These are phyloP conservation scores for Chrysophaeum taylorii DNA, from an alignment of 352 stramenopile species.

Conservation along the genomic window DNA sequence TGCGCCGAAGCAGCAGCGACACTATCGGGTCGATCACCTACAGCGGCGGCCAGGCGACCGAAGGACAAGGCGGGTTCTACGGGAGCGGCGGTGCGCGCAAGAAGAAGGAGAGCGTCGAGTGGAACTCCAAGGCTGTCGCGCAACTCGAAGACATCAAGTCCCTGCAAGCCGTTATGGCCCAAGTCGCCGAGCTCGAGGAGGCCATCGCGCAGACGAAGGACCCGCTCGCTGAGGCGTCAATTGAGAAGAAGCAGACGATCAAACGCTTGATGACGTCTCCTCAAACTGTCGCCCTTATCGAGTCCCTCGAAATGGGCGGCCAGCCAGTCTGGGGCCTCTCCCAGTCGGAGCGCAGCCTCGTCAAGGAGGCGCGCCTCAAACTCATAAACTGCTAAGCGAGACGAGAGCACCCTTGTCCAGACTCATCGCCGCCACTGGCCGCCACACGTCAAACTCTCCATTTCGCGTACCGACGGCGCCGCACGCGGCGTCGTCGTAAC, in stretches of 20 bases:
- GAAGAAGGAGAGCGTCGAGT: not conserved
- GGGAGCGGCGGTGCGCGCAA: slow-evolving; percentile 40
- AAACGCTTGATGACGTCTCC: not conserved
- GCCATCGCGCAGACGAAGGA: not conserved
- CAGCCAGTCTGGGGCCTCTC: slow-evolving; percentile 1
- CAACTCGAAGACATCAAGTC: not conserved
- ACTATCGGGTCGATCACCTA: slow-evolving; percentile 71
- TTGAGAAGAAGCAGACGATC: not conserved
- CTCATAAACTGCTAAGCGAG: not conserved
- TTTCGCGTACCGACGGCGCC: too few relatives aligned
- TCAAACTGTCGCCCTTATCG: too few relatives aligned
- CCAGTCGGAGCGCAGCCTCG: not conserved
- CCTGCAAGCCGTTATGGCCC: not conserved
- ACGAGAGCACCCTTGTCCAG: too few relatives aligned
- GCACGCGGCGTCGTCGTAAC: too few relatives aligned
- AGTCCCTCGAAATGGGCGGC: not conserved
- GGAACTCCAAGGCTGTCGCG: slow-evolving; percentile 9
- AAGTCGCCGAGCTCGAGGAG: not conserved
- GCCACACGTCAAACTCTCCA: too few relatives aligned
- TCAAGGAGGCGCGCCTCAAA: not conserved
- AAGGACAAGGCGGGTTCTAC: slow-evolving; percentile 77
- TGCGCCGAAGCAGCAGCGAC: too few relatives aligned
- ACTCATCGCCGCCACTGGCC: too few relatives aligned
- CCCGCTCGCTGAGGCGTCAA: not conserved
- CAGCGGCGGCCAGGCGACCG: slow-evolving; percentile 65